phyloP scores from a whole-genome alignment of 2,329 filamentous ascomycete species.

The Colletotrichum brevisporum region DNA sequence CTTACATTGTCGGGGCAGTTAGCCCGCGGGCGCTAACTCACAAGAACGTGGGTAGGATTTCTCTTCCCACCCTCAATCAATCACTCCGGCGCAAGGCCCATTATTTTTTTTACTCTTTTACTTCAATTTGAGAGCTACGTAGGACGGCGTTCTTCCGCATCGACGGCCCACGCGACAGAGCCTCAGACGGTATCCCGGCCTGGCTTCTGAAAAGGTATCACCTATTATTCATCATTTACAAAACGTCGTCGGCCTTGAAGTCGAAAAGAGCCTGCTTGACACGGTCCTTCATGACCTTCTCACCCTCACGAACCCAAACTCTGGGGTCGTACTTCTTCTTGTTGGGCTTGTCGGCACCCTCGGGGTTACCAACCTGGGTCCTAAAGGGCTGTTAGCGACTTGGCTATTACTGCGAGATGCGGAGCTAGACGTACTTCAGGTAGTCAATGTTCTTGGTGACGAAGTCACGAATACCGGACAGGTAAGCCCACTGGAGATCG shows the following conservation, averaged over 20 bases:
- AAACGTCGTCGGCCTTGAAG: slow-evolving; percentile 87
- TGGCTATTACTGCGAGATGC: neutral
- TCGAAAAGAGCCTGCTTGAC: slow-evolving; percentile 86
- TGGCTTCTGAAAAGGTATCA: slow-evolving; percentile 37
- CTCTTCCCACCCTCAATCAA: no score
- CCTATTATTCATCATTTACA: slow-evolving; percentile 66
- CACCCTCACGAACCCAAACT: slow-evolving; percentile 96
- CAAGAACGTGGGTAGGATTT: no score
- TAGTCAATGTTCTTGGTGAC: slow-evolving; percentile 96
- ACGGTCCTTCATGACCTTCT: slow-evolving; percentile 94
- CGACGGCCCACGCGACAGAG: slow-evolving; percentile 32
- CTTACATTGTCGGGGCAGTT: no score
- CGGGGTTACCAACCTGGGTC: slow-evolving; percentile 92
- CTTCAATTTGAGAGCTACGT: slow-evolving; percentile 36
- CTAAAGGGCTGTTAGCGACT: slow-evolving; percentile 48
- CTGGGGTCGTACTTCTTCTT: slow-evolving; percentile 93
- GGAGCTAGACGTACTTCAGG: slow-evolving; percentile 58
- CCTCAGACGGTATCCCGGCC: slow-evolving; percentile 23
- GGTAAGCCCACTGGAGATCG: slow-evolving; percentile 96
- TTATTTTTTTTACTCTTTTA: slow-evolving; percentile 18
- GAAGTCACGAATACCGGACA: slow-evolving; percentile 93
- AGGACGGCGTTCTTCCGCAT: slow-evolving; percentile 31
- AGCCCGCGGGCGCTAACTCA: no score
- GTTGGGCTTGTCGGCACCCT: slow-evolving; percentile 97
- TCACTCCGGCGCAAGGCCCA: no score